These are phyloP conservation scores for Neofusicoccum umdonicola DNA, from an alignment of 2,329 filamentous ascomycete genomes.

Conservation along the genomic window DNA sequence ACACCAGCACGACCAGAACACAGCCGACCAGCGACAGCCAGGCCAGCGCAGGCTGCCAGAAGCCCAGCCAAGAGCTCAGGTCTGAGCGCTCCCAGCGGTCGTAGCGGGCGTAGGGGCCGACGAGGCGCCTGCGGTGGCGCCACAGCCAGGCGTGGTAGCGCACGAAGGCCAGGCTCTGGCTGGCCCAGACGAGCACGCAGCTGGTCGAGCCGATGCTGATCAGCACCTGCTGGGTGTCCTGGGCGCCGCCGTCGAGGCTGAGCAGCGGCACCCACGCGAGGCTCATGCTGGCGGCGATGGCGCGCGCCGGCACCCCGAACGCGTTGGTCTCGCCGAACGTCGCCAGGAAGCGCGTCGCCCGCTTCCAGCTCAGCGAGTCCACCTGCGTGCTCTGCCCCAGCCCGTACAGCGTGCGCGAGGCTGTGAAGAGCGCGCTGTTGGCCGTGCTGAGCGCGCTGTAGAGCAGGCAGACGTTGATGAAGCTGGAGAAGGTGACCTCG, in stretches of 20 bases:
- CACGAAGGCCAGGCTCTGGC: neutral
- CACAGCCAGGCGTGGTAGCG: neutral
- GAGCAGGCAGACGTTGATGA: conserved; percentile 32
- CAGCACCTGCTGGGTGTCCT: neutral
- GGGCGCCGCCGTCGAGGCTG: neutral
- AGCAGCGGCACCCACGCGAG: conserved; percentile 11
- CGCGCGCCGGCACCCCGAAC: neutral
- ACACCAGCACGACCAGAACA: neutral
- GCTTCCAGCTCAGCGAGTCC: neutral
- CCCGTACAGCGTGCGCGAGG: conserved; percentile 34
- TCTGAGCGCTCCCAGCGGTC: neutral
- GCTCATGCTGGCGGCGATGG: neutral
- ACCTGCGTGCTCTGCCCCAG: conserved; percentile 18
- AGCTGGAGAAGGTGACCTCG: conserved; percentile 17
- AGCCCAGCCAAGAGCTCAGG: neutral
- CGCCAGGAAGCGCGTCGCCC: neutral
- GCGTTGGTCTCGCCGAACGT: neutral
- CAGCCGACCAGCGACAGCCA: conserved; percentile 22
- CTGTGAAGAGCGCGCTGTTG: conserved; percentile 33
- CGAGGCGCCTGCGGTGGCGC: neutral
- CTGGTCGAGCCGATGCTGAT: conserved; percentile 2
- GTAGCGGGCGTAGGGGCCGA: neutral
- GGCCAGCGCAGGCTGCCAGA: neutral
- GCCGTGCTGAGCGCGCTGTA: conserved; percentile 34
- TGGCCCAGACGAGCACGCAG: conserved; percentile 8